phyloP scores from a whole-genome alignment of 2,329 filamentous ascomycete genomes.

The Phyllosticta citribraziliensis region DNA sequence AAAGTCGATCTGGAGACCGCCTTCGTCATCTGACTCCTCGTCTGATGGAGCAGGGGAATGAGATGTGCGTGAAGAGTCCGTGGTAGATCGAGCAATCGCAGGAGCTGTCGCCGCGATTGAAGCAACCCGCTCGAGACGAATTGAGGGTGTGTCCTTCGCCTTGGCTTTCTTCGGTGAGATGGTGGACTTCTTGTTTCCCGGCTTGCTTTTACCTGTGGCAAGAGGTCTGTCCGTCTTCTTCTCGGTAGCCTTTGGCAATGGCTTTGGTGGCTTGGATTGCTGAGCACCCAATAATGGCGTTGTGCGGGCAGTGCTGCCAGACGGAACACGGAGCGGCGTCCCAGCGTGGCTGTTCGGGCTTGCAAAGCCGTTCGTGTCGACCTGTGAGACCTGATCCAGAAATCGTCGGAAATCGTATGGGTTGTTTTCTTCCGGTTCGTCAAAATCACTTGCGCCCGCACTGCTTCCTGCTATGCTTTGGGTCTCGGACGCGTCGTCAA shows the following conservation, averaged over 20 bases:
- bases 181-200: background rate
- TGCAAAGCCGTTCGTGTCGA: constrained; percentile 23
- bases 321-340: constrained; percentile 6
- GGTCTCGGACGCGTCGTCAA: constrained; percentile 13
- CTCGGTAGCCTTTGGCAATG: background rate
- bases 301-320: background rate
- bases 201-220: background rate
- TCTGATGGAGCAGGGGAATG: constrained; percentile 9
- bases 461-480: background rate
- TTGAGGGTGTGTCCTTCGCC: constrained; percentile 18
- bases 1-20: constrained; percentile 24
- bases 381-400: constrained; percentile 25
- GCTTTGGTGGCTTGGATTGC: constrained; percentile 9
- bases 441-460: constrained; percentile 17
- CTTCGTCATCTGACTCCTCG: constrained; percentile 18
- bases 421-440: constrained; percentile 33
- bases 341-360: constrained; percentile 13
- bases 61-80: constrained; percentile 9
- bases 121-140: constrained; percentile 29
- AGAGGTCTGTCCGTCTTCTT: background rate
- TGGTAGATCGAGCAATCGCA: constrained; percentile 11
- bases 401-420: constrained; percentile 43
- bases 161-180: background rate
- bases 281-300: background rate
- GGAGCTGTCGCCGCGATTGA: constrained; percentile 12